phyloP scores from a whole-genome alignment of 139 green algal species.

The Coelastrella sp. region DNA sequence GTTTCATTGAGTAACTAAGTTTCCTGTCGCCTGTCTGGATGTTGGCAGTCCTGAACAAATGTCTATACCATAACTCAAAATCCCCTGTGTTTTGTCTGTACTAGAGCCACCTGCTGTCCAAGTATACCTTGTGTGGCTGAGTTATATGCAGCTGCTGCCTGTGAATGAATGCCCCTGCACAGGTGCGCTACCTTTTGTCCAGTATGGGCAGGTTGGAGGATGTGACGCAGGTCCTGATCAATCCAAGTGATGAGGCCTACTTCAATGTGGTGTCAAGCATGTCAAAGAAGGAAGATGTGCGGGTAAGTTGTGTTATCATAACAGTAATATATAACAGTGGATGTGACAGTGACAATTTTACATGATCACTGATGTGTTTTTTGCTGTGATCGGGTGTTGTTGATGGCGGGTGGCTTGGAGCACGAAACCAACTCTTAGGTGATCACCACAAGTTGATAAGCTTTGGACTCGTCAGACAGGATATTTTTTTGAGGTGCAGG shows the following conservation, averaged over 20 bases:
- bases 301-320: not conserved
- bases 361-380: not conserved
- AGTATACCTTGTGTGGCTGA: not conserved
- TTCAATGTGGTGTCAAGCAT: conserved; percentile 87
- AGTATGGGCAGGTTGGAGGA: not conserved
- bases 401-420: too few relatives aligned
- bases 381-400: too few relatives aligned
- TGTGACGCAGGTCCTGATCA: conserved; percentile 73
- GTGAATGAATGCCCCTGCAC: not conserved
- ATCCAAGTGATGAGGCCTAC: conserved; percentile 82
- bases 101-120: not conserved
- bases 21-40: too few relatives aligned
- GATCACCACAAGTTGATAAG: too few relatives aligned
- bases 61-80: too few relatives aligned
- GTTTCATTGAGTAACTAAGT: too few relatives aligned
- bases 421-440: too few relatives aligned
- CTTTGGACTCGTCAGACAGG: too few relatives aligned
- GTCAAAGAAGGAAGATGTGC: conserved; percentile 70
- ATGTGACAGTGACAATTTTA: conserved; percentile 27
- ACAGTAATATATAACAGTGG: not conserved
- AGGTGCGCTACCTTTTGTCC: conserved; percentile 29
- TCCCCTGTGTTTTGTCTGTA: too few relatives aligned
- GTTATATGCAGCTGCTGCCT: not conserved
- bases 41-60: too few relatives aligned
- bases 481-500: too few relatives aligned